Percentiles rank a stretch among this genome's conserved stretches.
Evolutionary conservation across 495 filamentous ascomycete genomes (phyloP).

Genomic region (Glutinoglossum americanum): DNA sequence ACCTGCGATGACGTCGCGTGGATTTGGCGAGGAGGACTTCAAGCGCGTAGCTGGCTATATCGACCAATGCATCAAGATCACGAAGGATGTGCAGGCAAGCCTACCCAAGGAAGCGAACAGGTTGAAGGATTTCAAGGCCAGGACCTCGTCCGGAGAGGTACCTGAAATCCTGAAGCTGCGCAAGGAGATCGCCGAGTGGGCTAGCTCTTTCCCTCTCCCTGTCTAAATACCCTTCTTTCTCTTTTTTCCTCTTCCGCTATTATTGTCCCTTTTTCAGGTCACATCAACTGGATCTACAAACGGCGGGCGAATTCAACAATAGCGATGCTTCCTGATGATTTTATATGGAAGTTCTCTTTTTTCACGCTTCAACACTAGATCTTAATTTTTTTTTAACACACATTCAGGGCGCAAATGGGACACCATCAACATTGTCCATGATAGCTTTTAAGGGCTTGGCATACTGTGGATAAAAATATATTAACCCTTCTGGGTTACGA

Average conservation of each 20-base stretch:
- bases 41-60: conserved; percentile 79
- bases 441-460: neutral
- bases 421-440: neutral
- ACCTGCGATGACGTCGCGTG: conserved; percentile 89
- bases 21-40: conserved; percentile 86
- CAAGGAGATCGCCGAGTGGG: conserved; percentile 81
- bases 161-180: conserved; percentile 58
- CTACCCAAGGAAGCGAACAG: conserved; percentile 96
- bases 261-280: neutral
- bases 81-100: conserved; percentile 59
- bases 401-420: neutral
- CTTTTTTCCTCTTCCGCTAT: neutral
- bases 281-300: neutral
- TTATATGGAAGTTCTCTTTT: neutral
- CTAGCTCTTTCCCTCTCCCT: conserved; percentile 77
- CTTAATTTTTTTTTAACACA: neutral
- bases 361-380: neutral
- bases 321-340: neutral
- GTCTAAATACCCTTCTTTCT: conserved; percentile 23
- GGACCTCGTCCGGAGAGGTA: conserved; percentile 57
- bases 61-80: conserved; percentile 57
- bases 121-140: conserved; percentile 96
- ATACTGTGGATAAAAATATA: too few species aligned
- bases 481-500: too few species aligned
- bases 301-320: neutral